These are phyloP conservation scores for Fomitopsis serialis DNA, from an alignment of 768 basidiomycete species.

Conservation along the genomic window DNA sequence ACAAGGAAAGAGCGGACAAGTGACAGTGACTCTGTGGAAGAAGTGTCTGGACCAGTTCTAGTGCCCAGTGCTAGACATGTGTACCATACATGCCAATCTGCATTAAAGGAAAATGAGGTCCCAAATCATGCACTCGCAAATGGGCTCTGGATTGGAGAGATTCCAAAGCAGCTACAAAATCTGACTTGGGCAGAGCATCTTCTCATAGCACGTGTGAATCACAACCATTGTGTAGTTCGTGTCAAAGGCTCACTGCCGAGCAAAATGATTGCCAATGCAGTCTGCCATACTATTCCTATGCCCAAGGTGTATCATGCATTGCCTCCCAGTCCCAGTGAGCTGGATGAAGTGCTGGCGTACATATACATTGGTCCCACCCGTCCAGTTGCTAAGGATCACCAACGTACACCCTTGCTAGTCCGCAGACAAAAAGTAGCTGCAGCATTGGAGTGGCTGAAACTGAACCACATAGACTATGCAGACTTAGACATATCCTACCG, in stretches of 20 bases:
- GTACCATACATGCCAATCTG: too few relatives aligned
- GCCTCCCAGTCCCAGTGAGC: constrained; percentile 26
- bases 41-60: too few relatives aligned
- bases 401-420: constrained; percentile 17
- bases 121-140: constrained; percentile 8
- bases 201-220: constrained; percentile 7
- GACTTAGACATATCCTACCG: constrained; percentile 12
- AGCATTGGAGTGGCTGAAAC: constrained; percentile 12
- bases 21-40: too few relatives aligned
- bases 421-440: constrained; percentile 4
- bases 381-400: constrained; percentile 19
- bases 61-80: too few relatives aligned
- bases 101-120: too few relatives aligned
- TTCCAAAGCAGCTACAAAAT: constrained; percentile 6
- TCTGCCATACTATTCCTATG: constrained; percentile 27
- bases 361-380: constrained; percentile 27
- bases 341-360: constrained; percentile 26
- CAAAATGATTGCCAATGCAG: constrained; percentile 31
- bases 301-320: constrained; percentile 26
- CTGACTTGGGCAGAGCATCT: constrained; percentile 12
- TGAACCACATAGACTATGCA: constrained; percentile 12
- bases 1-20: too few relatives aligned
- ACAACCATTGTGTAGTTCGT: constrained; percentile 15
- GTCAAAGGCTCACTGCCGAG: constrained; percentile 6
- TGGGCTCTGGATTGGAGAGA: constrained; percentile 16